Base-by-base conservation (phyloP, 2,329 filamentous ascomycete species). In the Colletotrichum phormii region DNA sequence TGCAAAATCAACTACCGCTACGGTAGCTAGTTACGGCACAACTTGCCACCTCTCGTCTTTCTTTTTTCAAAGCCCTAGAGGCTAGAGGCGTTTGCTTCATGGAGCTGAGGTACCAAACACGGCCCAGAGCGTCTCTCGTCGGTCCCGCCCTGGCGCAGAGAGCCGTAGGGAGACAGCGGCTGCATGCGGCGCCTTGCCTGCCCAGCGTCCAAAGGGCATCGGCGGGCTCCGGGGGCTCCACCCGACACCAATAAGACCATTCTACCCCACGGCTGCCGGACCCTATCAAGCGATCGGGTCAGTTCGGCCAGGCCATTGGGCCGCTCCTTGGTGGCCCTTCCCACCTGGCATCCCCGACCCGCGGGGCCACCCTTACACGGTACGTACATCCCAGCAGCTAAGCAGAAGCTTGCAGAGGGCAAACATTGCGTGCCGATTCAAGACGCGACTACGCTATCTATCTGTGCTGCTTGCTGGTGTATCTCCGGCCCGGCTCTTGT, bases 221-320 rank as follows among this genome's bases (percentile, higher is more conserved):
- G 79, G 79, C 79, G 79, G 78, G 75, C 77, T 80, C 79, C 79
- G 79, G 76, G 73, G 66, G 67, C 46, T 73, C 71, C 74, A 71
- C 67, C 62, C 66, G 22, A 65, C 64, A n/a, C 61, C 64, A 64
- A 69, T 74, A 46, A 72, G 72, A 54, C 69, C 72, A 74, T 74
- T 71, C 59, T 66, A 71, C 67, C 71, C 62, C 69, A 60, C 61
- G 61, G 57, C 60, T 60, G 62, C 67, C 73, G 69, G 73, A 22
- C 65, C 72, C 64, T 72, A 51, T 71, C 57, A 64, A 74, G 70
- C 67, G 53, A 67, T 60, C 71, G 73, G 71, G 26, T 33, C 73
- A 74, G 64, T 71, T 65, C 67, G 67, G 67, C 64, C 58, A 64
- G 64, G 46, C 24, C 35, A 72, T 72, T 72, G 70, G 66, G 42